These are phyloP conservation scores for Fusarium succisae DNA, from an alignment of 2,329 filamentous ascomycete species.

Conservation along the genomic window DNA sequence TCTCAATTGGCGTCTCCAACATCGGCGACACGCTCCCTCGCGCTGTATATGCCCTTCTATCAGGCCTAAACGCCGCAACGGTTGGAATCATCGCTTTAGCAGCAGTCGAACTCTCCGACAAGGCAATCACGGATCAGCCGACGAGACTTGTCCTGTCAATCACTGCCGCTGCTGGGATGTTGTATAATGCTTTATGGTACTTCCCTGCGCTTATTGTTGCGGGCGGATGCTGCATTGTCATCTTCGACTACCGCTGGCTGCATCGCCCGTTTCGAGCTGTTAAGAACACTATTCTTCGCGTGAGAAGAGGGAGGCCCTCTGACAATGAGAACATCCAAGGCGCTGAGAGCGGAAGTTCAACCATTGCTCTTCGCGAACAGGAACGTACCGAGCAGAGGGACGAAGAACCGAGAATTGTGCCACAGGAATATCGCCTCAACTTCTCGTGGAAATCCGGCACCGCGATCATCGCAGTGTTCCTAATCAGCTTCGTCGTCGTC, in stretches of 20 bases:
- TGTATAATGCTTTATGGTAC: constrained; percentile 80
- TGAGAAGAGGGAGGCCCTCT: fast-evolving
- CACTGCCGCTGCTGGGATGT: constrained; percentile 69
- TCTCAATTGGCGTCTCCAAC: constrained; percentile 71
- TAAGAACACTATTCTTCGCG: fast-evolving
- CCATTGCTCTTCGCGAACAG: neutral
- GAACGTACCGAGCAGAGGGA: neutral
- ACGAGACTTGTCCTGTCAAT: constrained; percentile 72
- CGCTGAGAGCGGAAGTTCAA: neutral
- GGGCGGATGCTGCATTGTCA: neutral
- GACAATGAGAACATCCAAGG: fast-evolving
- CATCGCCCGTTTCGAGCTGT: constrained; percentile 43
- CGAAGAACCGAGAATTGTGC: constrained; percentile 42
- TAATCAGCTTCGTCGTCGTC: constrained; percentile 61
- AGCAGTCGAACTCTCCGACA: constrained; percentile 72
- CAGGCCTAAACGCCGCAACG: constrained; percentile 75
- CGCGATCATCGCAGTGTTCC: constrained; percentile 57
- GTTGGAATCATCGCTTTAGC: constrained; percentile 78
- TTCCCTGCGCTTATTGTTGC: constrained; percentile 65
- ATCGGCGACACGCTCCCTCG: constrained; percentile 67
- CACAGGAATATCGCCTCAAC: constrained; percentile 46
- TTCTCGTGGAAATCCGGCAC: constrained; percentile 58
- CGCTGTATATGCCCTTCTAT: constrained; percentile 74
- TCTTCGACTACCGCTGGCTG: constrained; percentile 47
- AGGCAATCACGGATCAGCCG: constrained; percentile 72